Base-by-base conservation (phyloP, 805 yeast genomes). In the Candida coleopterorum region DNA sequence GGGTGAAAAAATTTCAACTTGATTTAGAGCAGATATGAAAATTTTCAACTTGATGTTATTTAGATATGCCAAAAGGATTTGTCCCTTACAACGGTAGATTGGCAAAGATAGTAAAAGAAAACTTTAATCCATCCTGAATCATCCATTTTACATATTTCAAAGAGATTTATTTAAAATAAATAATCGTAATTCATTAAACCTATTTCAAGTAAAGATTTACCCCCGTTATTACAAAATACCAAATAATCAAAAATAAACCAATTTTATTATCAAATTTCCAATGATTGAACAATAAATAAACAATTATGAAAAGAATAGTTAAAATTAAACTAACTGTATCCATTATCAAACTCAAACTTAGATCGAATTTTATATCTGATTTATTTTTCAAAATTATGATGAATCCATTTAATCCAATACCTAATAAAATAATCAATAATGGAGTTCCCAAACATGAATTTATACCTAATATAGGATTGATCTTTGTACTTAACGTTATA, bases 391-490 rank as follows among this genome's bases (percentile, higher is more conserved):
- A 7, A 22, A 60, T 50, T 4, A 65, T 46, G 25, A 61, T 43
- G 3, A 57, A 24, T 2, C 75, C 70, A 47, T 72, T 73, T 10
- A 66, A 47, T 0, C 81, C 81, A 15, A 75, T 58, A 2, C 80
- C 81, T 14, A 74, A 50, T 41, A 74, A 52, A 7, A 72, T 64
- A 29, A 71, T 60, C 10, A 75, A 47, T 10, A 75, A 52, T 0
- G 79, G 78, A 1, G 80, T 70, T 1, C 81, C 80, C 39, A 74
- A 59, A 44, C 79, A 74, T 1, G 80, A 68, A 44, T 70, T 70
- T 7, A 75, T 50, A 0, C 79, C 79, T 11, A 61, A 47, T 6
- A 55, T 43, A 2, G 69, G 62, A 31, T 56, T 49, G 11, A 57
- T 43, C 9, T 66, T 66, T 7, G 66, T 46, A 6, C 75, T 66